Evolutionary conservation across 768 basidiomycete genomes (phyloP).

Genomic region (Tricholomella constricta): DNA sequence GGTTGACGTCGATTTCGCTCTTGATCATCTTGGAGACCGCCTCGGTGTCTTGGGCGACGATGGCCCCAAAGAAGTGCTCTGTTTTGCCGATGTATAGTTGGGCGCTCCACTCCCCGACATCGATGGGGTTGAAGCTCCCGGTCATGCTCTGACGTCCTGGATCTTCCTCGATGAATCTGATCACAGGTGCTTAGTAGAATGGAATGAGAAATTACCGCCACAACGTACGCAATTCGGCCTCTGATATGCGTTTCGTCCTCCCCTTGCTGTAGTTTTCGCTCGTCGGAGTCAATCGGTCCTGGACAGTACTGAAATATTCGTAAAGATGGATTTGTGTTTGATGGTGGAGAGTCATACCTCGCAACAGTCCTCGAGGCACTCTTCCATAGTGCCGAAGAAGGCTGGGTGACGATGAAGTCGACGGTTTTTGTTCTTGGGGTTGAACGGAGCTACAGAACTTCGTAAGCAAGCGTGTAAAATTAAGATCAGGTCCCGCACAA

Average conservation of each 20-base stretch:
- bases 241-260: constrained; percentile 57
- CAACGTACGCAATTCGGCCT: constrained; percentile 50
- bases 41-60: constrained; percentile 45
- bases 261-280: constrained; percentile 49
- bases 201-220: background rate
- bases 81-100: constrained; percentile 59
- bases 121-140: constrained; percentile 67
- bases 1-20: constrained; percentile 47
- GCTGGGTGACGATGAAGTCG: constrained; percentile 64
- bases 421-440: constrained; percentile 62
- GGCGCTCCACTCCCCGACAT: constrained; percentile 65
- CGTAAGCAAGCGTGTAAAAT: background rate
- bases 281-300: constrained; percentile 55
- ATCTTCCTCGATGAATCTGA: constrained; percentile 59
- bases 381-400: constrained; percentile 59
- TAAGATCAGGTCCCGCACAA: constrained; percentile 42
- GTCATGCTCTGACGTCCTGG: constrained; percentile 63
- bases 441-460: constrained; percentile 49
- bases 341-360: constrained; percentile 37
- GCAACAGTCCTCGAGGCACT: constrained; percentile 64
- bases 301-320: constrained; percentile 49
- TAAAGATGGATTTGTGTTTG: background rate
- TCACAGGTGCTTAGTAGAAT: background rate
- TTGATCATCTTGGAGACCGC: constrained; percentile 41
- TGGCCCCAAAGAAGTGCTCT: constrained; percentile 58